phyloP scores from a whole-genome alignment of 2,329 filamentous ascomycete genomes.

The Sporothrix pseudoabietina region DNA sequence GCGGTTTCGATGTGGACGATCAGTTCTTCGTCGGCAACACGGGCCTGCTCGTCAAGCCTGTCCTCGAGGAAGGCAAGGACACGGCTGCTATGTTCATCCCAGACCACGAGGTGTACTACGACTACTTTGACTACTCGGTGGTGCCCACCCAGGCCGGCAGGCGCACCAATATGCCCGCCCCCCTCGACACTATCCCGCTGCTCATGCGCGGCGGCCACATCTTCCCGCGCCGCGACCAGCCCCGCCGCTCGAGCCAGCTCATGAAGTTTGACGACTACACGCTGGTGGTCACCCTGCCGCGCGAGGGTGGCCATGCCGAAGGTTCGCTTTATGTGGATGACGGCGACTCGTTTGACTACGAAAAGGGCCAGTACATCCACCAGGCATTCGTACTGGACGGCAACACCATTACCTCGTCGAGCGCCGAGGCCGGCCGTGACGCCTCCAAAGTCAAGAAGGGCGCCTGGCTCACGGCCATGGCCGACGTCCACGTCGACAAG shows the following conservation, averaged over 20 bases:
- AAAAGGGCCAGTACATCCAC: conserved; percentile 85
- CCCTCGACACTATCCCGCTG: conserved; percentile 83
- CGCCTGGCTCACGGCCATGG: conserved; percentile 78
- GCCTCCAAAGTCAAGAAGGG: conserved; percentile 61
- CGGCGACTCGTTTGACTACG: conserved; percentile 86
- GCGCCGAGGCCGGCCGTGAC: conserved; percentile 63
- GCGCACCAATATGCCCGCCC: conserved; percentile 69
- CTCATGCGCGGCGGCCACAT: conserved; percentile 93
- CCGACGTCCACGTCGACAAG: conserved; percentile 76
- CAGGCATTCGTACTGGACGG: conserved; percentile 71
- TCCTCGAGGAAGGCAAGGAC: conserved; percentile 74
- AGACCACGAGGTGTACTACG: conserved; percentile 87
- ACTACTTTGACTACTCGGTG: conserved; percentile 86
- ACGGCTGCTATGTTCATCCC: conserved; percentile 82
- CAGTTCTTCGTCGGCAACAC: conserved; percentile 90
- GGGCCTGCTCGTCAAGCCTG: conserved; percentile 88
- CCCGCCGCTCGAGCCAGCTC: conserved; percentile 78
- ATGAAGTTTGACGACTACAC: conserved; percentile 98
- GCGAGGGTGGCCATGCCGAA: conserved; percentile 64
- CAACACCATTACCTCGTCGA: conserved; percentile 61
- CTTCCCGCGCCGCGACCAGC: conserved; percentile 84
- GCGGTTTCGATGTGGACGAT: conserved; percentile 85
- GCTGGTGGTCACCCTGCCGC: conserved; percentile 72
- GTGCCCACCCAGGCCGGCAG: conserved; percentile 71
- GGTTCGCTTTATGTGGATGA: conserved; percentile 91